phyloP scores from a whole-genome alignment of 305 asterid species.

The Plantago coronopus region DNA sequence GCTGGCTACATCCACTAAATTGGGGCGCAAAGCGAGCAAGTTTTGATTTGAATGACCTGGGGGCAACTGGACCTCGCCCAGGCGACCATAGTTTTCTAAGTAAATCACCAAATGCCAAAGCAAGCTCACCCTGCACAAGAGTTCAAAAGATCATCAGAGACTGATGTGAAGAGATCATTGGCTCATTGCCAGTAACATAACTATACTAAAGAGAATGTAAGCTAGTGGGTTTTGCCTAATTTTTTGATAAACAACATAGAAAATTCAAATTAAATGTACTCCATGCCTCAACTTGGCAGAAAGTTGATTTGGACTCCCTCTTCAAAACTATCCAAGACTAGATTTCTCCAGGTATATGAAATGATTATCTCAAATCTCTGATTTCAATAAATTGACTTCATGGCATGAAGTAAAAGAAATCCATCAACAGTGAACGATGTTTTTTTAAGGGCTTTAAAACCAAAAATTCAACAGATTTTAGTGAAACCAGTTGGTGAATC shows the following conservation, averaged over 20 bases:
- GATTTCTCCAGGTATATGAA: constrained; percentile 12
- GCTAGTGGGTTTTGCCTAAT: not conserved
- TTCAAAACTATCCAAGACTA: constrained; percentile 14
- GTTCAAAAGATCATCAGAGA: constrained; percentile 21
- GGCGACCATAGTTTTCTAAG: constrained; percentile 98
- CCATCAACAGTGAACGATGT: too few relatives aligned
- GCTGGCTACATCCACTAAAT: constrained; percentile 96
- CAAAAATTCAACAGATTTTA: constrained; percentile 3
- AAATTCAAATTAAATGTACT: not conserved
- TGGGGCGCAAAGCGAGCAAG: constrained; percentile 98
- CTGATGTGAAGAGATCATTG: constrained; percentile 12
- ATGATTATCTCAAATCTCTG: constrained; percentile 1
- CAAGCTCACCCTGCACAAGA: constrained; percentile 87
- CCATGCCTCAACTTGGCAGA: constrained; percentile 19
- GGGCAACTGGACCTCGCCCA: constrained; percentile 88
- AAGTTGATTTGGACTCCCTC: constrained; percentile 10
- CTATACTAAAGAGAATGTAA: constrained; percentile 8
- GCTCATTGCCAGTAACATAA: constrained; percentile 12
- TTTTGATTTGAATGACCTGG: constrained; percentile 86
- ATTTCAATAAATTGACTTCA: not conserved
- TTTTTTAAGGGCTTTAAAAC: not conserved
- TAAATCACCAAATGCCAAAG: constrained; percentile 97
- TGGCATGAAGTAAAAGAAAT: too few relatives aligned
- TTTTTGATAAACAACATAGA: not conserved
- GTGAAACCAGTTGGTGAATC: constrained; percentile 13